These are phyloP conservation scores for Cryptococcus depauperatus DNA, from an alignment of 1,284 basidiomycete species.

Conservation along the genomic window DNA sequence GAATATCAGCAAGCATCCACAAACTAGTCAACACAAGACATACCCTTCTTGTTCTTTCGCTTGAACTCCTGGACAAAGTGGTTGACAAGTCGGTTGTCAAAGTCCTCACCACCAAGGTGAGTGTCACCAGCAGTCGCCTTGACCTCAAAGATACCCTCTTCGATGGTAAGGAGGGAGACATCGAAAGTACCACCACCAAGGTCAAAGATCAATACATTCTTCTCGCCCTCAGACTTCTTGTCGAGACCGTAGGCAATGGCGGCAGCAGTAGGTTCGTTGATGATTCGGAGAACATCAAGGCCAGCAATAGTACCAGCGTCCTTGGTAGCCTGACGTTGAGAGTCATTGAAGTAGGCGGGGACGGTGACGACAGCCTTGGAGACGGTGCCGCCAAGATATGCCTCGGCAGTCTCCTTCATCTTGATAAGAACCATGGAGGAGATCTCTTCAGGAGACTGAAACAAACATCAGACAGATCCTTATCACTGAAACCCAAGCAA, in stretches of 20 bases:
- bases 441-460: constrained; percentile 84
- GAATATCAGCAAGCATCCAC: neutral
- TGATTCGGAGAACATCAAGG: constrained; percentile 92
- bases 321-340: constrained; percentile 96
- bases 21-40: neutral
- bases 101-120: constrained; percentile 97
- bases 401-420: constrained; percentile 98
- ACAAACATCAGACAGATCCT: neutral
- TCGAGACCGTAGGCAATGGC: constrained; percentile 96
- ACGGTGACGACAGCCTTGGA: constrained; percentile 89
- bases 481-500: neutral
- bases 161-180: constrained; percentile 94
- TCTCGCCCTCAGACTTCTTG: constrained; percentile 64
- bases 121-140: constrained; percentile 99
- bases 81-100: constrained; percentile 96
- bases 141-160: constrained; percentile 98
- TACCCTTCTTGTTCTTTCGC: constrained; percentile 76
- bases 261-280: constrained; percentile 98
- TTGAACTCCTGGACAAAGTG: constrained; percentile 99
- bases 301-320: constrained; percentile 95
- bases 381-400: constrained; percentile 79
- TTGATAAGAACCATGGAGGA: constrained; percentile 95
- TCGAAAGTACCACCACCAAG: constrained; percentile 98
- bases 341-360: constrained; percentile 98
- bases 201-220: constrained; percentile 97